A percentile compares a stretch with the other conserved stretches of the same genome.
Conservation (phyloP, 495 filamentous ascomycete genomes). For the Annulohypoxylon bovei region DNA sequence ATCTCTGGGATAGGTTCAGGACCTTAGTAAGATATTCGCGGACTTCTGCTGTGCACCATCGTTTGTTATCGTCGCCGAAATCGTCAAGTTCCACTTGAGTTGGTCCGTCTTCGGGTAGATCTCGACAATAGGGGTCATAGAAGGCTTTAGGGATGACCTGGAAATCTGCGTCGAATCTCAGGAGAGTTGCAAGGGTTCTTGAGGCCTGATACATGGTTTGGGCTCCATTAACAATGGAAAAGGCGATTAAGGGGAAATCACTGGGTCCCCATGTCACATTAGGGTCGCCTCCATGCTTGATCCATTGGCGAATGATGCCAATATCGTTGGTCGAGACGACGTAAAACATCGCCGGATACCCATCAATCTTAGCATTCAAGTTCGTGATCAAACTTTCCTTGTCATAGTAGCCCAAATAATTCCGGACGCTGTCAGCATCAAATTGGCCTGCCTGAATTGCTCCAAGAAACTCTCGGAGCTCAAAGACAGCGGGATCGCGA, state of each 20-base stretch:
- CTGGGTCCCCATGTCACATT: slow-evolving; percentile 10
- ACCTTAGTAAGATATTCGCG: slow-evolving; percentile 43
- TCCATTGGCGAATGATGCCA: slow-evolving; percentile 21
- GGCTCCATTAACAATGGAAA: background rate
- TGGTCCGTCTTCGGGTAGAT: slow-evolving; percentile 37
- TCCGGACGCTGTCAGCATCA: background rate
- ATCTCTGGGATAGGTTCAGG: slow-evolving; percentile 58
- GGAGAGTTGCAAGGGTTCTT: slow-evolving; percentile 2
- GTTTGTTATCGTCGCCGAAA: slow-evolving; percentile 19
- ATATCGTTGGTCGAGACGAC: slow-evolving; percentile 20
- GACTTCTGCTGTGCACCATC: slow-evolving; percentile 37
- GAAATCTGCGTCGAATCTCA: slow-evolving; percentile 14
- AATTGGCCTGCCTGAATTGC: slow-evolving; percentile 13
- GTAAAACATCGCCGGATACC: slow-evolving; percentile 19
- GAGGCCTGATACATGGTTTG: slow-evolving; percentile 7
- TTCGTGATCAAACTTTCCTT: background rate
- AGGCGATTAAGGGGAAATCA: slow-evolving; percentile 14
- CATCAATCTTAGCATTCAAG: slow-evolving; percentile 12
- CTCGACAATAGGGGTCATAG: slow-evolving; percentile 42
- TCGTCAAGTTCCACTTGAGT: slow-evolving; percentile 12
- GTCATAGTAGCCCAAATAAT: slow-evolving; percentile 7
- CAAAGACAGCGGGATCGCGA: background rate
- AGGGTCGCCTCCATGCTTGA: slow-evolving; percentile 16
- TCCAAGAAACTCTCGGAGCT: slow-evolving; percentile 4
- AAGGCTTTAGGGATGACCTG: slow-evolving; percentile 49